Evolutionary conservation across 2,329 filamentous ascomycete species (phyloP).

Genomic region (Beauveria varroae): DNA sequence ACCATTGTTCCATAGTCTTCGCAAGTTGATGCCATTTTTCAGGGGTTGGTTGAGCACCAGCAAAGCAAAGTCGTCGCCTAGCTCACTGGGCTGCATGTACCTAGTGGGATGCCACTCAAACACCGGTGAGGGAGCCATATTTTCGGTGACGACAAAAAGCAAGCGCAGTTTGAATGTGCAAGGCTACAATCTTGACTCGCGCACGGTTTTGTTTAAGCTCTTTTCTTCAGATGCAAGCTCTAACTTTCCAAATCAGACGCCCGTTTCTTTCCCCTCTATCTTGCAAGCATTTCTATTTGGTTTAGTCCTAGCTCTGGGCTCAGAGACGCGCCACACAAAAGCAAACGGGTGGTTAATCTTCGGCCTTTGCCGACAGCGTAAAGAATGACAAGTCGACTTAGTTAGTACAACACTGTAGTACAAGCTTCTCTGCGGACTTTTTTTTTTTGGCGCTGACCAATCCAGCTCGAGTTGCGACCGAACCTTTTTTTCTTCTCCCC

Average conservation of each 20-base stretch:
- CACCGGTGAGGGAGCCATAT: neutral
- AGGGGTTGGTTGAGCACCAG: conserved; percentile 47
- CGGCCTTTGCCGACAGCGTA: neutral
- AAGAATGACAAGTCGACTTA: no score
- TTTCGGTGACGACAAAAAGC: neutral
- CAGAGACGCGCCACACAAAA: neutral
- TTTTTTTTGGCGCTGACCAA: conserved; percentile 11
- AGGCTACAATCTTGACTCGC: no score
- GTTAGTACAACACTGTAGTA: neutral
- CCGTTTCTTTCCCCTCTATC: neutral
- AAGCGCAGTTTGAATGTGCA: neutral
- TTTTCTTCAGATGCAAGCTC: neutral
- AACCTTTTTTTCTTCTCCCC: neutral
- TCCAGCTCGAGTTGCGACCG: neutral
- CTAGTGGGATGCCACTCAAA: conserved; percentile 34
- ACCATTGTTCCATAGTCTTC: conserved; percentile 44
- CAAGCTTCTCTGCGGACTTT: neutral
- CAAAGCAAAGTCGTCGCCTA: conserved; percentile 33
- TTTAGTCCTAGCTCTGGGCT: conserved; percentile 3
- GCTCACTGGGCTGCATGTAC: conserved; percentile 27
- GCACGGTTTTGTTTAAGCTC: neutral
- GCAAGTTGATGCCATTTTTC: conserved; percentile 36
- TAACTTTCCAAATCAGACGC: neutral
- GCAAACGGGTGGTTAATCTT: conserved; percentile 5
- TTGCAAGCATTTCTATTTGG: neutral